A percentile compares a stretch with the other conserved stretches of the same genome.
These are phyloP conservation scores for Populus ilicifolia DNA, from an alignment of 345 rosid species.

Conservation along the genomic window DNA sequence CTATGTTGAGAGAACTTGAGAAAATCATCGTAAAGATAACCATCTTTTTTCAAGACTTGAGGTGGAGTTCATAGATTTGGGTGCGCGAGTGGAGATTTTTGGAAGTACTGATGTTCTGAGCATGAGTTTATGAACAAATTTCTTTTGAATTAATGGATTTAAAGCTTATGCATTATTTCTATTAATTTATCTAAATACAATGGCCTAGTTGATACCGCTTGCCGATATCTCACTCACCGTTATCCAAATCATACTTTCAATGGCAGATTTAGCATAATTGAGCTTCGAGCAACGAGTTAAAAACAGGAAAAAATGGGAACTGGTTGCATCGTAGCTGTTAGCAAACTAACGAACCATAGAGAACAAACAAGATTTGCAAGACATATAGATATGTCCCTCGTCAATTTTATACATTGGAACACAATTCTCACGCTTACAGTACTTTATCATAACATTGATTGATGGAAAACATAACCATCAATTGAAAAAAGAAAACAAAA, in stretches of 20 bases:
- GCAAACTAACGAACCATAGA: background rate
- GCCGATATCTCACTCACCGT: too few species aligned
- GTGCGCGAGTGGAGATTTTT: too few species aligned
- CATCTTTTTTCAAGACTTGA: too few species aligned
- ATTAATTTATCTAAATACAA: too few species aligned
- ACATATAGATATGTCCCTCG: background rate
- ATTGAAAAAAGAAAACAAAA: background rate
- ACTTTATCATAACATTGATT: background rate
- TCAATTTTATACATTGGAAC: background rate
- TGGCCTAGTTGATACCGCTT: too few species aligned
- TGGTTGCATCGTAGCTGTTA: background rate
- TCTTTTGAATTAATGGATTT: too few species aligned
- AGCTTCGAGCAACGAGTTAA: background rate
- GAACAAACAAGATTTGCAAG: background rate
- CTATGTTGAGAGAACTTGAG: background rate
- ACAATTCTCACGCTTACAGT: background rate
- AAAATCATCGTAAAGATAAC: too few species aligned
- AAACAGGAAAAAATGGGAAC: background rate
- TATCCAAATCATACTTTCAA: background rate
- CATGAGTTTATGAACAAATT: too few species aligned
- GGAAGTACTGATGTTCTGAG: too few species aligned
- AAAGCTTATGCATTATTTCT: too few species aligned
- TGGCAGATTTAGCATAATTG: background rate
- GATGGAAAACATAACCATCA: background rate
- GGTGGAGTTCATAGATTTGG: too few species aligned